These are phyloP conservation scores for Pseudogymnoascus sp. DNA, from an alignment of 2,329 filamentous ascomycete genomes.

Conservation along the genomic window DNA sequence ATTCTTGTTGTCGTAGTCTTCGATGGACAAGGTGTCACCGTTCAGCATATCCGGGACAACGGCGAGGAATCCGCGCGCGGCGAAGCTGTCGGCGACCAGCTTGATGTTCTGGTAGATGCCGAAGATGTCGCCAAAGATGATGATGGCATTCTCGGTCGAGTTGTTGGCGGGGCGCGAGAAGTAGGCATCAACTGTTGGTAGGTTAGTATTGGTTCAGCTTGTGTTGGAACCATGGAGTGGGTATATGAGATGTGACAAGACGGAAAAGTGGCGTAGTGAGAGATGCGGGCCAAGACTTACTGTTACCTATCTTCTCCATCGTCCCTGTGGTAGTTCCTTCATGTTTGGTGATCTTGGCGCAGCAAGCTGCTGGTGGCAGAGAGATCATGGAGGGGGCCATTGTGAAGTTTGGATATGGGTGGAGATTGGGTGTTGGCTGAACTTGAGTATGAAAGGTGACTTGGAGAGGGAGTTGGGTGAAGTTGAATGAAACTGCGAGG, in stretches of 20 bases:
- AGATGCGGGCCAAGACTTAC: slow-evolving; percentile 6
- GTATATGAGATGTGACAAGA: background rate
- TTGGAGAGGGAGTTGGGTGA: background rate
- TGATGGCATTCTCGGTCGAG: slow-evolving; percentile 27
- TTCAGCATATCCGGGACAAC: slow-evolving; percentile 64
- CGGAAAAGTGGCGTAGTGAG: background rate
- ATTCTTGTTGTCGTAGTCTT: slow-evolving; percentile 37
- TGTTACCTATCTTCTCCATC: slow-evolving; percentile 10
- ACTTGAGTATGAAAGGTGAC: no score
- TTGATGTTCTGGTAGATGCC: slow-evolving; percentile 46
- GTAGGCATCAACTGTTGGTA: slow-evolving; percentile 8
- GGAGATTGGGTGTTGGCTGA: background rate
- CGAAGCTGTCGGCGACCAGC: slow-evolving; percentile 66
- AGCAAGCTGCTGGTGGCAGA: slow-evolving; percentile 3
- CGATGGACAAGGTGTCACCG: slow-evolving; percentile 48
- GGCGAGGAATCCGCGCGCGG: slow-evolving; percentile 44
- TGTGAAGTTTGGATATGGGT: background rate
- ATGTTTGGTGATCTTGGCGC: background rate
- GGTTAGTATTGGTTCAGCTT: background rate
- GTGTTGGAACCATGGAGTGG: background rate
- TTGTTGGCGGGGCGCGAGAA: slow-evolving; percentile 5
- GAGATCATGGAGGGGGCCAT: background rate
- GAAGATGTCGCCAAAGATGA: slow-evolving; percentile 26
- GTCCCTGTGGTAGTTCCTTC: slow-evolving; percentile 5
- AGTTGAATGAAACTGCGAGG: background rate